phyloP scores from a whole-genome alignment of 495 filamentous ascomycete genomes.

The Penicillium simplicissimum region DNA sequence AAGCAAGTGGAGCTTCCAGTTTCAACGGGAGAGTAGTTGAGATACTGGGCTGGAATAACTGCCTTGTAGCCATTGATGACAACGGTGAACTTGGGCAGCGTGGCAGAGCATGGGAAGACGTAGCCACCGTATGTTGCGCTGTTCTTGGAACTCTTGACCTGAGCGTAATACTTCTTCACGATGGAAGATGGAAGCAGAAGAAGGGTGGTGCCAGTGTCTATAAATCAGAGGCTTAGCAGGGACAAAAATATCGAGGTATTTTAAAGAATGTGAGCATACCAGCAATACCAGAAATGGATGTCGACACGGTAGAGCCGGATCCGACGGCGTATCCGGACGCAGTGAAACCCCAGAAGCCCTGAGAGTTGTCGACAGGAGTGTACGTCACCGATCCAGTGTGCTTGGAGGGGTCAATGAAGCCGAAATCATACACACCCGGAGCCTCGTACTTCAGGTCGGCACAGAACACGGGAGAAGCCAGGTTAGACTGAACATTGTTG shows the following conservation, averaged over 20 bases:
- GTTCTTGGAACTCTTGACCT: slow-evolving; percentile 55
- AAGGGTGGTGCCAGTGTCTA: slow-evolving; percentile 74
- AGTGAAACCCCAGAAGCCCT: slow-evolving; percentile 75
- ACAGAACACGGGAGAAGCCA: slow-evolving; percentile 65
- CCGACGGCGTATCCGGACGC: slow-evolving; percentile 63
- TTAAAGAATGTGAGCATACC: slow-evolving; percentile 21
- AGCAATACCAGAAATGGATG: slow-evolving; percentile 41
- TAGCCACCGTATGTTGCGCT: slow-evolving; percentile 58
- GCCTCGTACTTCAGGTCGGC: slow-evolving; percentile 63
- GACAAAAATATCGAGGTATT: neutral
- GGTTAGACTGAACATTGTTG: slow-evolving; percentile 60
- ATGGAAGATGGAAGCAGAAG: slow-evolving; percentile 58
- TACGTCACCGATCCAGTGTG: slow-evolving; percentile 68
- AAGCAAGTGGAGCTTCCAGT: slow-evolving; percentile 54
- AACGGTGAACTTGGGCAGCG: slow-evolving; percentile 63
- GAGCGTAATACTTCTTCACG: slow-evolving; percentile 63
- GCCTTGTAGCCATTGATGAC: slow-evolving; percentile 50
- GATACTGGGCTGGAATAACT: slow-evolving; percentile 44
- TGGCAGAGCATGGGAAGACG: slow-evolving; percentile 62
- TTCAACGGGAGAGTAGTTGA: slow-evolving; percentile 47
- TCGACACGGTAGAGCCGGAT: slow-evolving; percentile 25
- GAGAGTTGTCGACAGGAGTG: slow-evolving; percentile 53
- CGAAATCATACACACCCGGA: slow-evolving; percentile 73
- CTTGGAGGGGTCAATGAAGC: slow-evolving; percentile 63
- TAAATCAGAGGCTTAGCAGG: too few relatives aligned